phyloP scores from a whole-genome alignment of 2,329 filamentous ascomycete genomes.

The Geoglossum cookeanum region DNA sequence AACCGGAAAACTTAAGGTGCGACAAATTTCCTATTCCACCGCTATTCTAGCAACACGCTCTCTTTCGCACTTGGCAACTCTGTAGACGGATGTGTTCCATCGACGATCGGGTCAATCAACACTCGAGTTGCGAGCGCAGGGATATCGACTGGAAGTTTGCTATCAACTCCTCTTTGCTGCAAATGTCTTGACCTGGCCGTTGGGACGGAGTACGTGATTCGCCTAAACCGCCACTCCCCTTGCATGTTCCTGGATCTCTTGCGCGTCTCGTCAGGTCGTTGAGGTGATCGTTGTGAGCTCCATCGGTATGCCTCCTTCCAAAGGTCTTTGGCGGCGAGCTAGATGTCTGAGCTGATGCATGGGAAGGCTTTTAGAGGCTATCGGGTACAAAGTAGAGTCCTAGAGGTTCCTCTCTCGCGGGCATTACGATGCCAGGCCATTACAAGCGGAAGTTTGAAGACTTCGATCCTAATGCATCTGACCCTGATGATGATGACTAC shows the following conservation, averaged over 20 bases:
- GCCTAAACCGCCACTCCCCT: background rate
- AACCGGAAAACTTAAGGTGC: background rate
- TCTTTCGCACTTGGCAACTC: background rate
- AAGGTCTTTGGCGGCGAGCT: background rate
- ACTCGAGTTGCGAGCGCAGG: background rate
- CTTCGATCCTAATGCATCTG: conserved; percentile 6
- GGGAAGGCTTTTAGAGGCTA: background rate
- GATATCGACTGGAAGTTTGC: background rate
- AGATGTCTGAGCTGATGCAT: background rate
- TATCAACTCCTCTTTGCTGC: background rate
- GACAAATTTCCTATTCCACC: background rate
- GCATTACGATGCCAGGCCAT: conserved; percentile 2
- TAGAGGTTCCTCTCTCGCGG: background rate
- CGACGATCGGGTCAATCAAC: background rate
- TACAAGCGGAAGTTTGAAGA: conserved; percentile 6
- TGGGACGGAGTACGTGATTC: background rate
- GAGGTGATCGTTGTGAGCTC: background rate
- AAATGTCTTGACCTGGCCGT: background rate
- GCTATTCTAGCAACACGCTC: background rate
- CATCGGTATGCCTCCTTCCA: background rate
- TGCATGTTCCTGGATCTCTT: background rate
- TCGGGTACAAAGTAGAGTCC: background rate
- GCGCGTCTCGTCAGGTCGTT: background rate
- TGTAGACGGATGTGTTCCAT: background rate
- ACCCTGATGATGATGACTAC: conserved; percentile 6